Percentiles rank a stretch among this genome's conserved stretches.
Conservation (phyloP, 805 yeast species). For the Starmerella potacharoeniae region DNA sequence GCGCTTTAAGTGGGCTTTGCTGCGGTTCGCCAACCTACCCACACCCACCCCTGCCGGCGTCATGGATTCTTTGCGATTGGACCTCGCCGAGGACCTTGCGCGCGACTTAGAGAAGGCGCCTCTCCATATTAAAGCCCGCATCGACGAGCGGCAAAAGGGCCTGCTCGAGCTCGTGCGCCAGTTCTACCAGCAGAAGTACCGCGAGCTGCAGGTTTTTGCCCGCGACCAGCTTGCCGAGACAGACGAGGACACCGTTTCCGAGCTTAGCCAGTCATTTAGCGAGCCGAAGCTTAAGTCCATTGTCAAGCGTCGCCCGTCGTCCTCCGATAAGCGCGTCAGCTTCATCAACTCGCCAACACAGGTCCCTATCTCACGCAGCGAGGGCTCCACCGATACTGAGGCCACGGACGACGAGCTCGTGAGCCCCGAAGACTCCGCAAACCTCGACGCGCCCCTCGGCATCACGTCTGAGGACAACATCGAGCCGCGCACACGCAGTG, state of each 20-base stretch:
- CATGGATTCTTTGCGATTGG: conserved; percentile 13
- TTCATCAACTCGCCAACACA: conserved; percentile 21
- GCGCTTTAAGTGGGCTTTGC: not conserved
- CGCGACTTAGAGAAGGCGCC: conserved; percentile 12
- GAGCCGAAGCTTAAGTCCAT: conserved; percentile 19
- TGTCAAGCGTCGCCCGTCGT: conserved; percentile 21
- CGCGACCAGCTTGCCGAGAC: conserved; percentile 7
- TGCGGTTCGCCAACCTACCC: not conserved
- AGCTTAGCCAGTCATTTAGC: not conserved
- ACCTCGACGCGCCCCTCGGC: not conserved
- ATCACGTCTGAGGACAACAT: not conserved
- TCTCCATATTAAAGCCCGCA: conserved; percentile 8
- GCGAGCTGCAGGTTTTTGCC: conserved; percentile 18
- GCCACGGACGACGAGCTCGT: not conserved
- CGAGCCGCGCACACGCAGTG: not conserved
- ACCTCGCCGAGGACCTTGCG: conserved; percentile 7
- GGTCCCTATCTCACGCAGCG: not conserved
- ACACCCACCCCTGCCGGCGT: not conserved
- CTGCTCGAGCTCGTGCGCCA: conserved; percentile 16
- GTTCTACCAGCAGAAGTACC: conserved; percentile 11
- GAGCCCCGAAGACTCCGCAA: not conserved
- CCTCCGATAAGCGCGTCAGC: conserved; percentile 20
- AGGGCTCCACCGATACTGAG: conserved; percentile 1
- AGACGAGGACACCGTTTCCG: conserved; percentile 1
- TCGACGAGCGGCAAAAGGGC: conserved; percentile 13